Base-by-base conservation (phyloP, 2,329 filamentous ascomycete species). In the Verticillium dahliae region DNA sequence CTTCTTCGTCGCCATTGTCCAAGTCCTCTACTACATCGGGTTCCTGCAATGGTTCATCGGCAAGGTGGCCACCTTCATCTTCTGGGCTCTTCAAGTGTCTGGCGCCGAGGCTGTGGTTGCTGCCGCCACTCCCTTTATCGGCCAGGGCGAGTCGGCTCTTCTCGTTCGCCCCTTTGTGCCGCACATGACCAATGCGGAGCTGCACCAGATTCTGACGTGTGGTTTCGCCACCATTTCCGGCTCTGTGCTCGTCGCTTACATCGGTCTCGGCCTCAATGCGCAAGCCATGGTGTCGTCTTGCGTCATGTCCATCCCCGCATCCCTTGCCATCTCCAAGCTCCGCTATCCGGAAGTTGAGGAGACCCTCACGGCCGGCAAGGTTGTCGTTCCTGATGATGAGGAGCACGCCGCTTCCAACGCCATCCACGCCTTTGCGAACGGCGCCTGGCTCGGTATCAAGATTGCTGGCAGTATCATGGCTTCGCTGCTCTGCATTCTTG, bases 281-380 rank as follows among this genome's bases (percentile, higher is more conserved):
- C 90, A 96, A 73, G 92, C 91, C 3, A 81, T 97, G 56, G 89
- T 97, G 34, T 96, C 91, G 2, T 93, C 90, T 7, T 97, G 92
- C 72, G 92, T 97, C 73, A 97, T 97, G 93, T 93, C 90, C 69
- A 97, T 97, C 66, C 93, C 93, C 0, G 92, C 92, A 1, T 96
- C 92, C 3, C 82, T 97, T 14, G 92, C 92, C 58, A 88, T 95
- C 64, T 94, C 90, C 65, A 97, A 97, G 78, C 82, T 97, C 69
- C 89, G 93, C 62, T 97, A 90, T 73, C 93, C 93, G 2, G 93
- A 97, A 77, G 89, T 86, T 3, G 91, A 96, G 74, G 90, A 94
- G 75, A 90, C 91, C 0, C 80, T 96, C 39, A 97, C 92, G 0
- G 89, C 90, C 4, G 91, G 92, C 61, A 85, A 87, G 18, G 89